Conservation (phyloP, 192 early-diverging fungal species). For the Borealophlyctis nickersoniae region DNA sequence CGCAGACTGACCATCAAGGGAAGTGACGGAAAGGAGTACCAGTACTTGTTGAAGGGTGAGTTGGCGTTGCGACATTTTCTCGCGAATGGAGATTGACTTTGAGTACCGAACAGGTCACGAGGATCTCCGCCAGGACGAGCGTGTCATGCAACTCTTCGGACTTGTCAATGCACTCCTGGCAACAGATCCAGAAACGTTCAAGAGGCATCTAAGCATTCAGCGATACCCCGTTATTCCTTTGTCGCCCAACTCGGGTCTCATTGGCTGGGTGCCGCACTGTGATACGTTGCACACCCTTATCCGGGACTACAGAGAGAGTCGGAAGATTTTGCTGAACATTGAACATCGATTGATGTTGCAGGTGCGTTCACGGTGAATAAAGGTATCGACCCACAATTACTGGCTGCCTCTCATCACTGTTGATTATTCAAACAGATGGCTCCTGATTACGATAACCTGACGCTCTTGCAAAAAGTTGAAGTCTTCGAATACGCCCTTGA, state of each 20-base stretch:
- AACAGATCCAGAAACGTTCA: conserved; percentile 81
- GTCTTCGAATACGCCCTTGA: conserved; percentile 91
- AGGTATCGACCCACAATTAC: conserved; percentile 4
- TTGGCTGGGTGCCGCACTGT: conserved; percentile 88
- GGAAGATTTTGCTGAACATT: conserved; percentile 80
- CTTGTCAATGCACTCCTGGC: conserved; percentile 88
- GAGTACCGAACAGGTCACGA: conserved; percentile 67
- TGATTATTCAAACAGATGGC: conserved; percentile 63
- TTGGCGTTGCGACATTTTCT: conserved; percentile 4
- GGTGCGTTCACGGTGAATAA: conserved; percentile 31
- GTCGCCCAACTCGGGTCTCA: conserved; percentile 91
- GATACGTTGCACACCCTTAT: conserved; percentile 87
- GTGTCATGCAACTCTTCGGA: conserved; percentile 98
- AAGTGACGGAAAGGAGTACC: conserved; percentile 85
- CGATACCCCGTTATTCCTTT: conserved; percentile 89
- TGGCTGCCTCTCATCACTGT: conserved; percentile 5
- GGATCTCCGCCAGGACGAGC: conserved; percentile 96
- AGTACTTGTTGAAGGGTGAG: conserved; percentile 84
- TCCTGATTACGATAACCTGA: conserved; percentile 85
- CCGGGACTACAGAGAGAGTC: conserved; percentile 76
- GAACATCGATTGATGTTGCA: conserved; percentile 87
- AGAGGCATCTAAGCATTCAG: conserved; percentile 85
- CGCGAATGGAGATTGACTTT: conserved; percentile 15
- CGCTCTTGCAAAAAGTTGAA: conserved; percentile 86
- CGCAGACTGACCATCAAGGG: conserved; percentile 80